Base-by-base conservation (phyloP, 805 yeast species). In the Metschnikowia hibisci region DNA sequence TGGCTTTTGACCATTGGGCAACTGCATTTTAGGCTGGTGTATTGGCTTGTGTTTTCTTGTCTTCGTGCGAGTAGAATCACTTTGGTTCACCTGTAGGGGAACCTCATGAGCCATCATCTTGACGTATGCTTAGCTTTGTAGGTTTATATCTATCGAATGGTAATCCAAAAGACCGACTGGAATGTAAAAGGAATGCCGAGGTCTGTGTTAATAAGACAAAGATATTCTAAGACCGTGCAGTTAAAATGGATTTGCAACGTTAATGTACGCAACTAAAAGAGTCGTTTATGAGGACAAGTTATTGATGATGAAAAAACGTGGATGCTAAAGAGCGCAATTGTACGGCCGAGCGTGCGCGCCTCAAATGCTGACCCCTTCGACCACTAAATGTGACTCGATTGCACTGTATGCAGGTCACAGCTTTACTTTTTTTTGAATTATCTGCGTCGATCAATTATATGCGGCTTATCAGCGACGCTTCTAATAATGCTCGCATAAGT, bases 1-100 rank as follows among this genome's bases (percentile, higher is more conserved):
- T 0, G 67, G 67, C 41, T 58, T 60, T 10, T 55, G 58, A 7
- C 68, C 66, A 42, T 56, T 61, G 14, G 68, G 66, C 39, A 62
- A 53, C 30, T 54, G 42, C 13, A 50, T 55, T 34, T 47, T 51
- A 9, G 51, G 42, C 23, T 50, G 42, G 14, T 41, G 49, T 13
- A 50, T 31, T 6, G 53, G 52, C 27, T 41, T 47, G 34, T 45
- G 50, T 26, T 52, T 52, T 32, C 47, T 45, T 23, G 54, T 42
- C 39, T 50, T 47, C 15, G 46, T 31, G 22, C 46, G 46, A 11
- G 47, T 33, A 7, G 51, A 34, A n/a, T 39, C 51, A 41, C 41
- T 46, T 18, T 44, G 56, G 32, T 52, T 64, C 40, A 57, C 53
- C 31, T 55, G 51, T 45, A 53, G 41, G 29, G 70, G 67, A 48